A percentile compares a stretch with the other conserved stretches of the same genome.
Evolutionary conservation across 106 monocot species (phyloP).

Genomic region (Xerophyta viscosa): DNA sequence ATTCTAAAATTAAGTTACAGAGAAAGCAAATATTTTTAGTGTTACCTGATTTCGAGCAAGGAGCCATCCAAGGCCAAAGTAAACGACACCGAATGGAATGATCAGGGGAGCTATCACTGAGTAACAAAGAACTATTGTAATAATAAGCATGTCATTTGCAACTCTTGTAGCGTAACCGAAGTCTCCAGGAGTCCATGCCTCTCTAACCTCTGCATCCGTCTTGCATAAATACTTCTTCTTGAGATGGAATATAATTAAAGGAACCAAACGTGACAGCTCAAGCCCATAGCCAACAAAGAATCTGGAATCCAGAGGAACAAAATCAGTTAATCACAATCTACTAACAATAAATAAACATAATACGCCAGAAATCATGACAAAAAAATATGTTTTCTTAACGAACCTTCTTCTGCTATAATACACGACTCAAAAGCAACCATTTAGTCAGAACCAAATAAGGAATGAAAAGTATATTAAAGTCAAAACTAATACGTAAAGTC

Average conservation of each 20-base stretch:
- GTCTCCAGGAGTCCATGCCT: conserved; percentile 89
- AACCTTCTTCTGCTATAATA: too few relatives aligned
- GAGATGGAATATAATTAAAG: conserved; percentile 72
- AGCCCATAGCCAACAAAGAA: conserved; percentile 95
- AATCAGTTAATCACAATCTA: background rate
- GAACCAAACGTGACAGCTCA: conserved; percentile 86
- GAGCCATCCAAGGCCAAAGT: conserved; percentile 94
- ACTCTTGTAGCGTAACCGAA: conserved; percentile 68
- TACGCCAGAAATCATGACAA: too few relatives aligned
- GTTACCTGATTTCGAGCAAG: conserved; percentile 72
- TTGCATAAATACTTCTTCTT: conserved; percentile 89
- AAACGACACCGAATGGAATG: conserved; percentile 77
- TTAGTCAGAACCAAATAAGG: too few relatives aligned
- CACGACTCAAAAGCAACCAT: too few relatives aligned
- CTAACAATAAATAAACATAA: too few relatives aligned
- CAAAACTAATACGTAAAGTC: too few relatives aligned
- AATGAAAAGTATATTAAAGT: too few relatives aligned
- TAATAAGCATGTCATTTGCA: conserved; percentile 92
- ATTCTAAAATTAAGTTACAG: too few relatives aligned
- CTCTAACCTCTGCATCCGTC: conserved; percentile 82
- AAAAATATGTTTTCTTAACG: too few relatives aligned
- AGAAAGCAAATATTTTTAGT: background rate
- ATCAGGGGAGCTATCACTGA: conserved; percentile 91
- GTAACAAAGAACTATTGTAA: conserved; percentile 86
- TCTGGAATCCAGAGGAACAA: conserved; percentile 25